These are phyloP conservation scores for Candida freyschussii DNA, from an alignment of 1,139 yeast genomes.

Conservation along the genomic window DNA sequence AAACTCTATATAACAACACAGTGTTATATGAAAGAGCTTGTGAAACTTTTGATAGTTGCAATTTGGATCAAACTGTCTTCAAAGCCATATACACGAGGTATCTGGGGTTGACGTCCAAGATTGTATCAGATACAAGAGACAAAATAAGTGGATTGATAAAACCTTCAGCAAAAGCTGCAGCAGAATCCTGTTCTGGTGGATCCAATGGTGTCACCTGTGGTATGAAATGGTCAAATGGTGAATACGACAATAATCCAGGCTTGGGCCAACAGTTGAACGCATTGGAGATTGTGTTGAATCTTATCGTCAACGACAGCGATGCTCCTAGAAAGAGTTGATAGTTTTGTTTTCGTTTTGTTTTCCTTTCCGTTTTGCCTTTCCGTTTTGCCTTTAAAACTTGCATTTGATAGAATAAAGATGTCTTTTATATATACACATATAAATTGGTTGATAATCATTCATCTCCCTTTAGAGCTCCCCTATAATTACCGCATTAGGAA, in stretches of 20 bases:
- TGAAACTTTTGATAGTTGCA: constrained; percentile 52
- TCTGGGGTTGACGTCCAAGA: constrained; percentile 52
- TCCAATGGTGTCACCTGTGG: constrained; percentile 56
- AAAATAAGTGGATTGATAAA: constrained; percentile 41
- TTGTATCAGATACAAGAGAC: constrained; percentile 48
- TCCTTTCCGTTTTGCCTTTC: background rate
- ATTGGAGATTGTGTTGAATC: constrained; percentile 46
- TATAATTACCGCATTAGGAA: too few relatives aligned
- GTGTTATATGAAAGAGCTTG: constrained; percentile 70
- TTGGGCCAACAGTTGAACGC: constrained; percentile 59
- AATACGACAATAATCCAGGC: constrained; percentile 51
- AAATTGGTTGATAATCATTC: too few relatives aligned
- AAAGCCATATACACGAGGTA: constrained; percentile 68
- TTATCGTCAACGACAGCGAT: constrained; percentile 24
- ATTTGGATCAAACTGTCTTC: constrained; percentile 74
- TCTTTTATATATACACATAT: too few relatives aligned
- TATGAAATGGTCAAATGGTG: constrained; percentile 42
- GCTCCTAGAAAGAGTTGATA: constrained; percentile 5
- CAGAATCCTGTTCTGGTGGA: constrained; percentile 56
- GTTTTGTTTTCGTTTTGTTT: background rate
- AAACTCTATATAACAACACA: constrained; percentile 42
- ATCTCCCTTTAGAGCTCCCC: too few relatives aligned
- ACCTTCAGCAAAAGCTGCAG: constrained; percentile 50
- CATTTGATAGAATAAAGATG: background rate
- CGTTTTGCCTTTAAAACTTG: background rate